These are phyloP conservation scores for Vitis hybrid DNA, from an alignment of 177 flowering plant species.

Conservation along the genomic window DNA sequence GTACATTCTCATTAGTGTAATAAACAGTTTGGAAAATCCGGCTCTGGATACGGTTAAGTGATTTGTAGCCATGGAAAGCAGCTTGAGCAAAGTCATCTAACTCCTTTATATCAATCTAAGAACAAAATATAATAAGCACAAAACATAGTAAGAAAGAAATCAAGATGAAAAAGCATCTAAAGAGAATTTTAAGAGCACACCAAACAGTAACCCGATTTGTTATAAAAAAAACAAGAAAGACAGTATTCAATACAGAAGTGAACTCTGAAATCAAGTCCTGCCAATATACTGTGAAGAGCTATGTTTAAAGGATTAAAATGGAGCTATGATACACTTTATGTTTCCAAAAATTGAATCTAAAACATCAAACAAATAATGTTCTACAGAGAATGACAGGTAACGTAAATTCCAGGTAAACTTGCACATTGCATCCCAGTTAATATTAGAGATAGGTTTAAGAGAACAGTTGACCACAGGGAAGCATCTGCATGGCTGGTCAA, in stretches of 20 bases:
- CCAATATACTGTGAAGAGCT: not conserved
- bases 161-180: constrained; percentile 11
- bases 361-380: too few species aligned
- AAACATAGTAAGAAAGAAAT: not conserved
- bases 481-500: too few species aligned
- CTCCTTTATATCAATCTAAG: constrained; percentile 93
- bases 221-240: not conserved
- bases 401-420: too few species aligned
- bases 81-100: constrained; percentile 98
- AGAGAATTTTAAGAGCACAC: not conserved
- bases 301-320: too few species aligned
- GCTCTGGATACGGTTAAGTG: constrained; percentile 95
- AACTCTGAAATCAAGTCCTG: not conserved
- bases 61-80: constrained; percentile 92
- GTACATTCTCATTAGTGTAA: constrained; percentile 82
- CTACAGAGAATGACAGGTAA: too few species aligned
- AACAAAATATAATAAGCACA: constrained; percentile 9
- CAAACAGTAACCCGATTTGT: not conserved
- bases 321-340: too few species aligned
- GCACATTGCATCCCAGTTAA: too few species aligned
- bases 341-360: too few species aligned
- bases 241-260: not conserved
- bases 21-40: constrained; percentile 84
- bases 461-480: too few species aligned
- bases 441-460: too few species aligned